Conservation (phyloP, 1,139 yeast species). For the Kodamaea sp. region DNA sequence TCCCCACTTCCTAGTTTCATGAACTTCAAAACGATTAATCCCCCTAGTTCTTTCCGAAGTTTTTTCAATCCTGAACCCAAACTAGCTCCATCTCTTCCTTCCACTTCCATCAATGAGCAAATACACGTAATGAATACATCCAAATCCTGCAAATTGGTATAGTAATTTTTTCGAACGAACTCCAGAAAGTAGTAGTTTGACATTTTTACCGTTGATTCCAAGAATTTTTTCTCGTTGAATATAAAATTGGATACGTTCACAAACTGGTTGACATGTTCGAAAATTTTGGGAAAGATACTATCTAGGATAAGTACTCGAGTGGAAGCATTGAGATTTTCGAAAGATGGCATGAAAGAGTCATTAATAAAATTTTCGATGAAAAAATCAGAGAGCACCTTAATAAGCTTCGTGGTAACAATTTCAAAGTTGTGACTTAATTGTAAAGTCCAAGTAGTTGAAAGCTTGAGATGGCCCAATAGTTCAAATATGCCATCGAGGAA, state of each 20-base stretch:
- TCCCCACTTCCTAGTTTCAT: neutral
- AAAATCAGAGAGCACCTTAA: constrained; percentile 28
- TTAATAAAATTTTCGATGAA: constrained; percentile 30
- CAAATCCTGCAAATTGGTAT: constrained; percentile 26
- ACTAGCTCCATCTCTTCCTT: constrained; percentile 4
- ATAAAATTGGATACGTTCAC: constrained; percentile 36
- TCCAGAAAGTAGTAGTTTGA: constrained; percentile 20
- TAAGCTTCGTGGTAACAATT: constrained; percentile 25
- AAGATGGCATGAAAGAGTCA: constrained; percentile 23
- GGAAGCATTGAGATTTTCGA: constrained; percentile 23
- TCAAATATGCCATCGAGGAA: constrained; percentile 46
- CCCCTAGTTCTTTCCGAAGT: constrained; percentile 30
- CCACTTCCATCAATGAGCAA: constrained; percentile 35
- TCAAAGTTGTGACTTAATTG: constrained; percentile 22
- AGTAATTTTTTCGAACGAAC: constrained; percentile 22
- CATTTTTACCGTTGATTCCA: constrained; percentile 29
- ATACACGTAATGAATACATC: constrained; percentile 30
- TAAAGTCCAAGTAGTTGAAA: constrained; percentile 28
- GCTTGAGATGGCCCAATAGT: constrained; percentile 35
- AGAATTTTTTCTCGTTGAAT: constrained; percentile 35
- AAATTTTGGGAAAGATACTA: constrained; percentile 37
- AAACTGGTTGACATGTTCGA: constrained; percentile 40
- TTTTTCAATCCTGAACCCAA: constrained; percentile 13
- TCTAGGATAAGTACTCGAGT: constrained; percentile 34
- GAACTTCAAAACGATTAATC: constrained; percentile 28